Base-by-base conservation (phyloP, 2,329 filamentous ascomycete species). In the Fusarium subtropicale region DNA sequence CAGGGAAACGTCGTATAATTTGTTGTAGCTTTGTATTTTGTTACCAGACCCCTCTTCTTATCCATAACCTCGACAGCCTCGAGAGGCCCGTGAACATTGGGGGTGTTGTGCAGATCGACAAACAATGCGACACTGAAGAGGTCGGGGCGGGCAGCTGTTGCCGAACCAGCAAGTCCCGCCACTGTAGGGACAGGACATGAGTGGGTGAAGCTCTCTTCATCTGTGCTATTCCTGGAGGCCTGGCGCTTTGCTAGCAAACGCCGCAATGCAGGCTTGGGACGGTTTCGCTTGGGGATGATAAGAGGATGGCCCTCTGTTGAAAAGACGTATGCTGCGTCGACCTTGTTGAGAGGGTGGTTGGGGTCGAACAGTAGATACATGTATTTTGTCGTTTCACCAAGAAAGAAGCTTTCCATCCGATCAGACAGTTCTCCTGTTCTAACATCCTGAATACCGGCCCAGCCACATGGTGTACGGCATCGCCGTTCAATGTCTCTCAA, bases 381-480 rank as follows among this genome's bases (percentile, higher is more conserved):
- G 78, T 99, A 99, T 79, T 98, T 97, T 45, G 93, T 91, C 2
- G 96, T 99, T 80, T 99, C 96, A 16, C 96, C 95, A 1, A 99
- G 85, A 76, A 98, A 98, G 84, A 98, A 99, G 77, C 95, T 98
- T 80, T 99, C 96, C 96, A 98, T 98, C 34, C 96, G 91, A 77
- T 99, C 94, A 72, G 88, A 92, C 79, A 93, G 89, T 80, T 97
- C 93, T 5, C 95, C 95, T 7, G 88, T 92, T 34, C 90, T 84
- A 11, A 95, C 92, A 77, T 94, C 91, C 74, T 94, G 91, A 36
- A 98, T 84, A 1, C 95, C 95, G 16, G 95, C 92, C 94, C 95
- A 98, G 41, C 96, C 96, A 74, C 96, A 99, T 66, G 88, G 87
- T 1, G 94, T 93, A 88, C 93, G 94, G 80, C 96, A 99, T 56